Evolutionary conservation across 106 monocot genomes (phyloP).

Genomic region (Dendrobium catenatum): DNA sequence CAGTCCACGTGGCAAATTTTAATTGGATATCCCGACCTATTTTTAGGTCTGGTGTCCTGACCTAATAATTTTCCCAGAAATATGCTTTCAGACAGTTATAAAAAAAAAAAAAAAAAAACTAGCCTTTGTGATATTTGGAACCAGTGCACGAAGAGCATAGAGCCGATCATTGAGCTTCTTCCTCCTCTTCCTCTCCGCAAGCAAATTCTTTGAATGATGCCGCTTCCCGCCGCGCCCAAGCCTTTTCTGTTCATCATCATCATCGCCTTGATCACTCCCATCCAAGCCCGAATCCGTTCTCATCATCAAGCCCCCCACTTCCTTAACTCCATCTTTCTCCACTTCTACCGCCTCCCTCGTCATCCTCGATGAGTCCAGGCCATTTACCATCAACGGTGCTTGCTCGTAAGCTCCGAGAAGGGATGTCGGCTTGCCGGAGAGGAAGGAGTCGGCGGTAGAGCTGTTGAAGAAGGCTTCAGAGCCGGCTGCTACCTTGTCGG

Average conservation of each 20-base stretch:
- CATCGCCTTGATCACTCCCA: conserved; percentile 52
- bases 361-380: not conserved
- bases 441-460: conserved; percentile 9
- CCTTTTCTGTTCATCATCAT: conserved; percentile 38
- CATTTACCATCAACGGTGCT: not conserved
- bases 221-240: conserved; percentile 33
- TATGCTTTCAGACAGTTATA: not conserved
- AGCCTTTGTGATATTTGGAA: conserved; percentile 93
- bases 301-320: not conserved
- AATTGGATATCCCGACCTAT: too few species aligned
- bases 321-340: conserved; percentile 11
- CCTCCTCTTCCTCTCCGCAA: conserved; percentile 80
- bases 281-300: conserved; percentile 38
- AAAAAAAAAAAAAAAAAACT: not conserved
- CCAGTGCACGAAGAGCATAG: conserved; percentile 57
- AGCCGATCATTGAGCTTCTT: conserved; percentile 96
- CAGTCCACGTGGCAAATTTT: too few species aligned
- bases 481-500: not conserved
- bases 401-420: conserved; percentile 6
- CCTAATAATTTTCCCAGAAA: not conserved
- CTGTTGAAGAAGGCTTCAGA: conserved; percentile 16
- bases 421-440: conserved; percentile 9
- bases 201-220: conserved; percentile 68
- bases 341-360: conserved; percentile 14
- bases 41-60: too few species aligned